Evolutionary conservation across 1,139 yeast genomes (phyloP).

Genomic region (Debaryomyces singareniensis): DNA sequence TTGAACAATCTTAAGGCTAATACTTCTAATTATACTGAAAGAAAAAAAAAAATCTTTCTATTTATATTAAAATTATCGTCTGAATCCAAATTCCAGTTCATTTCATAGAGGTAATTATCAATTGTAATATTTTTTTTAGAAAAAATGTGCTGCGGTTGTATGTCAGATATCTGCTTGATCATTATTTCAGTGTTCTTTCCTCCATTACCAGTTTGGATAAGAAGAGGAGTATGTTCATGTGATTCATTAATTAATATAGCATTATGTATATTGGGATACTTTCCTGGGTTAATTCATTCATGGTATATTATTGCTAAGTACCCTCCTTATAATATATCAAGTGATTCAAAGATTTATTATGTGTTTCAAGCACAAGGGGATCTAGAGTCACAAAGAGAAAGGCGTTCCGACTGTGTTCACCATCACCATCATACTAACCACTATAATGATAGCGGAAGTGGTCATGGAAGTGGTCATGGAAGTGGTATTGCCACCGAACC

Average conservation of each 20-base stretch:
- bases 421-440: conserved; percentile 19
- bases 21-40: too few relatives aligned
- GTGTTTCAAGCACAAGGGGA: conserved; percentile 20
- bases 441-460: conserved; percentile 15
- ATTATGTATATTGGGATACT: conserved; percentile 54
- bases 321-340: conserved; percentile 23
- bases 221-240: conserved; percentile 57
- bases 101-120: too few relatives aligned
- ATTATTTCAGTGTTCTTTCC: conserved; percentile 59
- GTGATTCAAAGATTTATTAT: conserved; percentile 25
- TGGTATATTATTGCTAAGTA: conserved; percentile 56
- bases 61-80: too few relatives aligned
- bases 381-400: conserved; percentile 21
- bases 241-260: conserved; percentile 57
- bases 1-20: too few relatives aligned
- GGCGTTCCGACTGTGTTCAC: conserved; percentile 4
- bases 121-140: too few relatives aligned
- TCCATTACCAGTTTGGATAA: conserved; percentile 66
- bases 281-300: conserved; percentile 64
- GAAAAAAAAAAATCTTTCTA: too few relatives aligned
- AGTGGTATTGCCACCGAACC: neutral
- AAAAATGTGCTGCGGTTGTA: conserved; percentile 20
- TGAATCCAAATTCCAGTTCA: too few relatives aligned
- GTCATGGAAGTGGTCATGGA: conserved; percentile 27
- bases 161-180: conserved; percentile 50